Evolutionary conservation across 2,329 filamentous ascomycete species (phyloP).

Genomic region (Fusarium torreyae): DNA sequence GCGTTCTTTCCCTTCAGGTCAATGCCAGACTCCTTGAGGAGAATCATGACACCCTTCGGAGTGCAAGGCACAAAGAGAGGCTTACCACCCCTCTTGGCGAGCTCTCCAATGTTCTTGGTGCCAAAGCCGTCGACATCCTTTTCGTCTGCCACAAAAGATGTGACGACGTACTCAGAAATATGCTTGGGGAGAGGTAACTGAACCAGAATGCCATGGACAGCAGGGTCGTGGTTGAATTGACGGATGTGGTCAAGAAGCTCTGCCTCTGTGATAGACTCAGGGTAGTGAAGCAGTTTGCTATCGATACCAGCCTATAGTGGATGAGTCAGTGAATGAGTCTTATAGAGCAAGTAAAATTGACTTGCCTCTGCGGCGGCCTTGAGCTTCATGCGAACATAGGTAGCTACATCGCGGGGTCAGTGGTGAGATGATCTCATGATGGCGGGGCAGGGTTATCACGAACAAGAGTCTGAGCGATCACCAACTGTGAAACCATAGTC

Average conservation of each 20-base stretch:
- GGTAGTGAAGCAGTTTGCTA: constrained; percentile 88
- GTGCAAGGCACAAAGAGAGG: constrained; percentile 96
- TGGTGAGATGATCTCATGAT: constrained; percentile 37
- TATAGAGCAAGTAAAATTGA: constrained; percentile 1
- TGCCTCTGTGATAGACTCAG: constrained; percentile 83
- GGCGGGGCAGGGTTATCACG: constrained; percentile 48
- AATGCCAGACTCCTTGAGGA: constrained; percentile 87
- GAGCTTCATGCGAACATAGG: constrained; percentile 99
- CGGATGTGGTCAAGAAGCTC: constrained; percentile 89
- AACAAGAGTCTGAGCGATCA: constrained; percentile 91
- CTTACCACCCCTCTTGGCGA: constrained; percentile 93
- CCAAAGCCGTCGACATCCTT: constrained; percentile 99
- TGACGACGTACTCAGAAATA: constrained; percentile 91
- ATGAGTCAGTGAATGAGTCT: neutral
- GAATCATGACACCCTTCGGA: constrained; percentile 95
- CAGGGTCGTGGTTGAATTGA: constrained; percentile 86
- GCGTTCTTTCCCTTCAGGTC: constrained; percentile 91
- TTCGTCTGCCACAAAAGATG: constrained; percentile 89
- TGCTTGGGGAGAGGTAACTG: constrained; percentile 92
- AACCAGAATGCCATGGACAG: constrained; percentile 92
- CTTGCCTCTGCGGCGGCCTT: constrained; percentile 93
- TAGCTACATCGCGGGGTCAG: constrained; percentile 69
- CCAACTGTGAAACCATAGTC: constrained; percentile 74
- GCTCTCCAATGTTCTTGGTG: constrained; percentile 92
- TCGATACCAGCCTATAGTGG: constrained; percentile 82